Evolutionary conservation across 768 basidiomycete genomes (phyloP), one percentile per base, ranked within the genome.

Genomic region (Clavulina sp.): DNA sequence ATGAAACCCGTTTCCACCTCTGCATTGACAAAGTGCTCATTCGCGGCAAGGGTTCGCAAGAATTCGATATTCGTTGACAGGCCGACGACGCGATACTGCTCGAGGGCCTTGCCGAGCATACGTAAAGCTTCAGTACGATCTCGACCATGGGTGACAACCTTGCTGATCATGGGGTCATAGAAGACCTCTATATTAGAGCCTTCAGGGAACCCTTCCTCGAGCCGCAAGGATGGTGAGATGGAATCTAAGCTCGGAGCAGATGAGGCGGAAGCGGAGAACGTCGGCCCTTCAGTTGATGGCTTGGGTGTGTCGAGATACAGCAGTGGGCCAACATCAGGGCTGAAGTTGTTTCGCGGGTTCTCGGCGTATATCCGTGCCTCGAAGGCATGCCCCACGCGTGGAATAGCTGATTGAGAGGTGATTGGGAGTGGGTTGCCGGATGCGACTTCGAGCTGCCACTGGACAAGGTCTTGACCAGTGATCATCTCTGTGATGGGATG

Each of bases 311-410:
- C 81, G 48, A 91, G 75, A 63, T 89, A 81, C 4, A 85, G 64
- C 7, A 96, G 70, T 2, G 72, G 70, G 2, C 91, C 91, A 19
- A 85, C 91, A 60, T 95, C 91, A 0, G 91, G 91, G 4, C 93
- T 71, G 70, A 95, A 95, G 62, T 85, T 76, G 63, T 91, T 88
- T 54, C 87, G 78, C 21, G 91, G 92, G 58, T 88, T 86, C 64
- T 95, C 92, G 2, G 91, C 92, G 61, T 96, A 95, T 55, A 96
- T 92, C 41, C 92, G 78, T 4, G 87, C 88, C 65, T 93, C 92
- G 58, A 93, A 93, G 0, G 89, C 85, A 57, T 93, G 92, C 4
- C 92, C 92, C 0, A 84, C 78, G 49, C 89, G 79, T 1, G 85
- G 87, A 51, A 96, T 82, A 16, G 78, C 68, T 0, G 74, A 71